Evolutionary conservation across 495 filamentous ascomycete species (phyloP).

Genomic region (Sphaerosporella brunnea): DNA sequence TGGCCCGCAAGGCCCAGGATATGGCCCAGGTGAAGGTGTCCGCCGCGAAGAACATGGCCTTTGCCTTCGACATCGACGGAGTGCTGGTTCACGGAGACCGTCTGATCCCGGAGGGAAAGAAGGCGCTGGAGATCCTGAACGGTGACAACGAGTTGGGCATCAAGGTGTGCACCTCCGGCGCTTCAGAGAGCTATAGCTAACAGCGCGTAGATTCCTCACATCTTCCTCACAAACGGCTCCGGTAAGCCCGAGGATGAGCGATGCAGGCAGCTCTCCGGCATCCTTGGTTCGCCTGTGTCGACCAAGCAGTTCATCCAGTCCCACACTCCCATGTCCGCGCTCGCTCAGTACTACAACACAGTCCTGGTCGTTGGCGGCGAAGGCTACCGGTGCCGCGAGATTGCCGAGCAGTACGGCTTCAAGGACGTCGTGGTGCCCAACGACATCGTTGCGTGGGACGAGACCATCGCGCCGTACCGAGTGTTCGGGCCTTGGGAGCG

Average conservation of each 20-base stretch:
- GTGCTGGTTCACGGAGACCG: constrained; percentile 48
- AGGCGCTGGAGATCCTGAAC: constrained; percentile 45
- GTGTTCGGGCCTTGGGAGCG: constrained; percentile 41
- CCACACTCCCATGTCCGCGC: constrained; percentile 49
- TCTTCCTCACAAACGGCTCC: constrained; percentile 51
- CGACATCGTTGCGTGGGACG: constrained; percentile 46
- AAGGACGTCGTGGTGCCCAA: constrained; percentile 47
- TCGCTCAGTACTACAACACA: constrained; percentile 46
- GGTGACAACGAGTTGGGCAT: constrained; percentile 51
- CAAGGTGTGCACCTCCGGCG: constrained; percentile 25
- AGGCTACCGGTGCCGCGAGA: constrained; percentile 47
- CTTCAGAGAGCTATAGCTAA: no score
- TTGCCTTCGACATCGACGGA: constrained; percentile 50
- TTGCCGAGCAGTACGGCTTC: constrained; percentile 48
- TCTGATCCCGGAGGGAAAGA: constrained; percentile 41
- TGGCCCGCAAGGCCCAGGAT: constrained; percentile 57
- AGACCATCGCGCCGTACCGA: constrained; percentile 43
- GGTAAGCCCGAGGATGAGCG: constrained; percentile 44
- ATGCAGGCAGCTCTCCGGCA: constrained; percentile 39
- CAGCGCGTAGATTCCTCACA: constrained; percentile 46
- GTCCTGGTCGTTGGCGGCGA: constrained; percentile 50
- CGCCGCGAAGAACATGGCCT: constrained; percentile 47
- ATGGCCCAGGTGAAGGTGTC: constrained; percentile 49
- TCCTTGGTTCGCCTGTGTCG: constrained; percentile 38
- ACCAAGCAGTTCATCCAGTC: constrained; percentile 52